phyloP scores from a whole-genome alignment of 768 basidiomycete species.

The Lanmaoa rubissima region DNA sequence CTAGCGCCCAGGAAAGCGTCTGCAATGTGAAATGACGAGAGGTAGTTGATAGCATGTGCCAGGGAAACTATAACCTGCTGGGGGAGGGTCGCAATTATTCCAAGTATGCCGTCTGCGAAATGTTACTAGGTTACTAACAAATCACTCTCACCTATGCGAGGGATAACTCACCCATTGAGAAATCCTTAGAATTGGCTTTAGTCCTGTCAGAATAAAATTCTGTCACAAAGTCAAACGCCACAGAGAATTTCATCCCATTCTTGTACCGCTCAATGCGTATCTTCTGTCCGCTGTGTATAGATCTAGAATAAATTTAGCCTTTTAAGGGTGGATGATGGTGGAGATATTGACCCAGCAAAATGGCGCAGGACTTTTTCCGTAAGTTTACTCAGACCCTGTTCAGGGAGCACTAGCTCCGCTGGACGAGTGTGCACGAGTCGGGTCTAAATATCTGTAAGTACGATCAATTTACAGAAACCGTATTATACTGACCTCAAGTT shows the following conservation, averaged over 20 bases:
- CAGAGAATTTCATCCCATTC: slow-evolving; percentile 54
- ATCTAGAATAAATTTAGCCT: slow-evolving; percentile 28
- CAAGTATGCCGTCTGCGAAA: slow-evolving; percentile 56
- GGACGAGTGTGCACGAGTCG: slow-evolving; percentile 84
- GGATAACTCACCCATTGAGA: slow-evolving; percentile 15
- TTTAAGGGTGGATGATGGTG: slow-evolving; percentile 1
- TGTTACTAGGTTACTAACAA: background rate
- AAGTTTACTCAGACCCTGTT: slow-evolving; percentile 54
- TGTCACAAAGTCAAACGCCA: slow-evolving; percentile 67
- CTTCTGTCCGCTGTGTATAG: slow-evolving; percentile 37
- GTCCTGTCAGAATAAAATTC: slow-evolving; percentile 62
- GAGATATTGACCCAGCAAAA: slow-evolving; percentile 54
- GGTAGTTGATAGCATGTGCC: slow-evolving; percentile 68
- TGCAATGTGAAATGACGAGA: slow-evolving; percentile 72
- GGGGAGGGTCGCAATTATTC: slow-evolving; percentile 63
- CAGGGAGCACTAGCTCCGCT: slow-evolving; percentile 72
- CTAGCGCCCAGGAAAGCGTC: slow-evolving; percentile 73
- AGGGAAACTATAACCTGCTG: slow-evolving; percentile 68
- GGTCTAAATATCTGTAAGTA: slow-evolving; percentile 52
- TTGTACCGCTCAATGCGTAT: slow-evolving; percentile 65
- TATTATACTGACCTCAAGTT: slow-evolving; percentile 66
- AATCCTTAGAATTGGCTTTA: slow-evolving; percentile 40
- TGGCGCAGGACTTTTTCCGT: slow-evolving; percentile 77
- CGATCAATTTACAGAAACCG: background rate
- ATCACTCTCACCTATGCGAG: background rate